These are phyloP conservation scores for Cytospora mali DNA, from an alignment of 2,329 filamentous ascomycete genomes.

Conservation along the genomic window DNA sequence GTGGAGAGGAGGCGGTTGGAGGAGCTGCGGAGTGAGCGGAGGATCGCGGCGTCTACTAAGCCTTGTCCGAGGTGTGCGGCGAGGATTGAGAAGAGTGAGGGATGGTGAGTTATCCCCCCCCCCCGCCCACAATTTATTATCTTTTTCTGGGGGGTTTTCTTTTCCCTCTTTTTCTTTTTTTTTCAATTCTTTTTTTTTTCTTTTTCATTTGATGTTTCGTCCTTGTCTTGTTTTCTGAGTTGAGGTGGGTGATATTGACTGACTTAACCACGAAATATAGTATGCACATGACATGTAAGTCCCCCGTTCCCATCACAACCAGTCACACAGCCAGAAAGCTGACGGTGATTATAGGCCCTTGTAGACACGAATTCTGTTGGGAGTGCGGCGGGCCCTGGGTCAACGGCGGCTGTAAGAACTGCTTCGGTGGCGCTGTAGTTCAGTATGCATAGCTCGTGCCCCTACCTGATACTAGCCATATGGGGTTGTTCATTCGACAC, in stretches of 20 bases:
- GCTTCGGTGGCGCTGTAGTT: slow-evolving; percentile 17
- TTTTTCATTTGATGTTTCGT: no score
- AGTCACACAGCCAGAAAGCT: not conserved
- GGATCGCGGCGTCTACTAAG: slow-evolving; percentile 28
- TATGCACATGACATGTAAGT: slow-evolving; percentile 32
- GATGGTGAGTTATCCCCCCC: slow-evolving; percentile 23
- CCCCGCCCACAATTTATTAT: not conserved
- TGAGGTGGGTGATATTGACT: not conserved
- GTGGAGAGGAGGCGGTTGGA: slow-evolving; percentile 15
- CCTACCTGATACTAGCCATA: not conserved
- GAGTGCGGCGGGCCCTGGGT: slow-evolving; percentile 19
- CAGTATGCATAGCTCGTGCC: not conserved
- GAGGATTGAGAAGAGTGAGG: slow-evolving; percentile 30
- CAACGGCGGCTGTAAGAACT: slow-evolving; percentile 3
- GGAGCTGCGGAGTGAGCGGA: slow-evolving; percentile 24
- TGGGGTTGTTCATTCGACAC: not conserved
- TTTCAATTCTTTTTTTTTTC: no score
- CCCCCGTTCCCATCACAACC: not conserved
- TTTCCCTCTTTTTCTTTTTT: no score
- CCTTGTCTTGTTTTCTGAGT: not conserved
- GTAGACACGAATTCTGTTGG: slow-evolving; percentile 30
- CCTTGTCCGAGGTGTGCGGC: slow-evolving; percentile 28
- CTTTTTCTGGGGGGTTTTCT: not conserved
- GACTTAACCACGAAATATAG: slow-evolving; percentile 6
- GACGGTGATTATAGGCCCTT: slow-evolving; percentile 19